Conservation (phyloP, 495 filamentous ascomycete genomes). For the Penicillium chermesinum region DNA sequence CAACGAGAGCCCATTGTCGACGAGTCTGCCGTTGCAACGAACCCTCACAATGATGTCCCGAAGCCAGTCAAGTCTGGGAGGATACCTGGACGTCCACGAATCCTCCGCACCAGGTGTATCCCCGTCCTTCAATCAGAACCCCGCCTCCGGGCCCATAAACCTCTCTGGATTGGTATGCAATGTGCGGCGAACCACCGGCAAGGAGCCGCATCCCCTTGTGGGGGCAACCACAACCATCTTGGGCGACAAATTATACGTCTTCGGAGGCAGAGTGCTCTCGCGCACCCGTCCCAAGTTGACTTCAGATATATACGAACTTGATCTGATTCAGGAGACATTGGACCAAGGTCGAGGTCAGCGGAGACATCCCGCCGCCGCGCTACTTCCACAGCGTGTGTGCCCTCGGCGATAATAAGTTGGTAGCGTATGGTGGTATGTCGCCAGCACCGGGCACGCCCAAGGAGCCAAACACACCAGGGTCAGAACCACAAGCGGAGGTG, state of each 20-base stretch:
- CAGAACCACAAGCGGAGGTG: slow-evolving; percentile 78
- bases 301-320: slow-evolving; percentile 85
- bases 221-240: slow-evolving; percentile 93
- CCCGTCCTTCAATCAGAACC: slow-evolving; percentile 27
- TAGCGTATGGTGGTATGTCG: slow-evolving; percentile 98
- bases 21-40: not conserved
- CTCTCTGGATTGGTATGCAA: slow-evolving; percentile 90
- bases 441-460: slow-evolving; percentile 53
- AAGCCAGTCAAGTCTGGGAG: slow-evolving; percentile 43
- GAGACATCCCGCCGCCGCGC: slow-evolving; percentile 81
- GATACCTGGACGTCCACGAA: slow-evolving; percentile 34
- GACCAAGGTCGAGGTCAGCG: slow-evolving; percentile 77
- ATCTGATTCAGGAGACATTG: slow-evolving; percentile 88
- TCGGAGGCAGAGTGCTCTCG: slow-evolving; percentile 85
- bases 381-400: slow-evolving; percentile 97
- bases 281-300: slow-evolving; percentile 77
- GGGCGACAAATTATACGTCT: slow-evolving; percentile 92
- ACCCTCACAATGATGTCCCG: slow-evolving; percentile 38
- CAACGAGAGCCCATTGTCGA: not conserved
- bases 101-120: slow-evolving; percentile 25
- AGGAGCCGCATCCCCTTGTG: slow-evolving; percentile 84
- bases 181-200: slow-evolving; percentile 84
- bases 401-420: slow-evolving; percentile 89
- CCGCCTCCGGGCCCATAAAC: slow-evolving; percentile 51
- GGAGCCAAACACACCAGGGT: slow-evolving; percentile 37